Conservation (phyloP, 139 green algal species). For the Bryopsis sp. region DNA sequence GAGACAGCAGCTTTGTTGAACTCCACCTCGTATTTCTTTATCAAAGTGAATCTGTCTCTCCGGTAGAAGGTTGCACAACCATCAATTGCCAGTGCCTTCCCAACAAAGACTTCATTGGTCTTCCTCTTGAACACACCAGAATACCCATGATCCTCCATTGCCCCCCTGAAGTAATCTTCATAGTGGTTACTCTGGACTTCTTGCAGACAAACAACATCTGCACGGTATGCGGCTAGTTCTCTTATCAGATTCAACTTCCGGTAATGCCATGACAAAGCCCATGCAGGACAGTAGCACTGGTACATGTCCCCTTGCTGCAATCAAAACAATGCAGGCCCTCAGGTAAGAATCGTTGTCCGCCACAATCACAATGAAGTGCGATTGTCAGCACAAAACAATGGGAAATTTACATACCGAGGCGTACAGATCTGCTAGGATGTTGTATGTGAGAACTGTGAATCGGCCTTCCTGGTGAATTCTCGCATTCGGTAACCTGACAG, state of each 20-base stretch:
- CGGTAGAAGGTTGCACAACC: slow-evolving; percentile 93
- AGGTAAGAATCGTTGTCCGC: background rate
- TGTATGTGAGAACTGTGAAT: slow-evolving; percentile 95
- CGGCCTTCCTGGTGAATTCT: slow-evolving; percentile 27
- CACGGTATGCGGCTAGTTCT: slow-evolving; percentile 78
- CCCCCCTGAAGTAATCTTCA: slow-evolving; percentile 40
- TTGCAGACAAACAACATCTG: slow-evolving; percentile 96
- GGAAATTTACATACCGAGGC: slow-evolving; percentile 55
- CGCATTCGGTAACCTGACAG: slow-evolving; percentile 37
- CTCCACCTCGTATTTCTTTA: slow-evolving; percentile 99
- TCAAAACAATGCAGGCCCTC: slow-evolving; percentile 6
- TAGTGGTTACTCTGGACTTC: slow-evolving; percentile 94
- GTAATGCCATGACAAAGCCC: slow-evolving; percentile 90
- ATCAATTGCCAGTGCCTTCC: slow-evolving; percentile 85
- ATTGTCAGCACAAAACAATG: slow-evolving; percentile 13
- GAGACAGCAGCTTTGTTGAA: slow-evolving; percentile 98
- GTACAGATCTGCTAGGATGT: slow-evolving; percentile 96
- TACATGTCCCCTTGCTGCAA: slow-evolving; percentile 74
- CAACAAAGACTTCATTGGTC: slow-evolving; percentile 83
- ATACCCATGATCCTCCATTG: slow-evolving; percentile 75
- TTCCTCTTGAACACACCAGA: slow-evolving; percentile 98
- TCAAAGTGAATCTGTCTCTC: slow-evolving; percentile 74
- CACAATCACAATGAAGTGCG: background rate
- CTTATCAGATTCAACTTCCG: slow-evolving; percentile 83
- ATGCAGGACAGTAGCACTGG: slow-evolving; percentile 65